Conservation (phyloP, 768 basidiomycete genomes). For the Panellus pusillus region DNA sequence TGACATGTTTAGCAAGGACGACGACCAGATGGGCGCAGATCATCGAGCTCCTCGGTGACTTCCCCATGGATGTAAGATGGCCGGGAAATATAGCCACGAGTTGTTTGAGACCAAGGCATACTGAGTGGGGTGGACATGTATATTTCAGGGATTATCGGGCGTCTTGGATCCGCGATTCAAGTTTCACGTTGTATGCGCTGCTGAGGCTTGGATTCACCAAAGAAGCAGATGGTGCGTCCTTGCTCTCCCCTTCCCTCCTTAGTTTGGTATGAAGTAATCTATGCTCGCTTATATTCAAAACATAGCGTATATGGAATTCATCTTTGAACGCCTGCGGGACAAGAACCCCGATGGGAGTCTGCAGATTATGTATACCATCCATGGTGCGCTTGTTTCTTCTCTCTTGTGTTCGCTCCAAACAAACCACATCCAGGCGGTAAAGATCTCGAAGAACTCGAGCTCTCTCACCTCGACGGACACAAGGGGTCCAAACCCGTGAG, state of each 20-base stretch:
- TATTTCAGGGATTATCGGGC: conserved; percentile 41
- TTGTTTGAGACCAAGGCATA: conserved; percentile 51
- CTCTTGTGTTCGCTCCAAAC: neutral
- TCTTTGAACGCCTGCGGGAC: conserved; percentile 76
- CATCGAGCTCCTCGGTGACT: conserved; percentile 86
- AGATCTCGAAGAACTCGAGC: conserved; percentile 81
- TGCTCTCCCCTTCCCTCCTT: neutral
- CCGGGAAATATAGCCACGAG: conserved; percentile 82
- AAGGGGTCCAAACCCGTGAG: conserved; percentile 83
- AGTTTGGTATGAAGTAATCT: neutral
- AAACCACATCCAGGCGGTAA: conserved; percentile 50
- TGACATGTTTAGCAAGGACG: conserved; percentile 85
- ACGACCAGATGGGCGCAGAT: conserved; percentile 97
- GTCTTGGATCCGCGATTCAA: conserved; percentile 94
- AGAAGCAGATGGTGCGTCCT: conserved; percentile 76
- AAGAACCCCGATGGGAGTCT: conserved; percentile 89
- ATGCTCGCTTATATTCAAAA: conserved; percentile 3
- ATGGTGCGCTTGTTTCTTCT: conserved; percentile 48
- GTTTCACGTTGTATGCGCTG: conserved; percentile 93
- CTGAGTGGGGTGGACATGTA: neutral
- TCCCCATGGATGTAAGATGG: conserved; percentile 68
- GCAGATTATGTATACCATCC: conserved; percentile 98
- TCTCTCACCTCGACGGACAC: conserved; percentile 85
- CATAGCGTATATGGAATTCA: conserved; percentile 87
- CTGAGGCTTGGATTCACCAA: conserved; percentile 92